phyloP scores from a whole-genome alignment of 176 grass and related monocot species.

The Melocanna baccifera region DNA sequence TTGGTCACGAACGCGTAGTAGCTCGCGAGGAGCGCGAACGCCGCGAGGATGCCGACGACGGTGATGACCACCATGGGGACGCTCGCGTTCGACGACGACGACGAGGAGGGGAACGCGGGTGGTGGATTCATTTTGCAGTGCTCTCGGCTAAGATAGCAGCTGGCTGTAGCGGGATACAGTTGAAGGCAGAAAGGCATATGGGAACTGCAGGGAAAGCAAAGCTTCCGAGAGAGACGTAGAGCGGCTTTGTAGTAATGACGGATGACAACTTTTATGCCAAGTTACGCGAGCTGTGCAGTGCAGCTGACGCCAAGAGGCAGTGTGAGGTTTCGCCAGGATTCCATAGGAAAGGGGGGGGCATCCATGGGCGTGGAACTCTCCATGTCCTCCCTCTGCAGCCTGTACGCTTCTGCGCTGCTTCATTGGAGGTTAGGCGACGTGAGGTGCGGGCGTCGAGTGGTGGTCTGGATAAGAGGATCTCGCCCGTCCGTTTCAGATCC shows the following conservation, averaged over 20 bases:
- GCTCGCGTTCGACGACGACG: slow-evolving; percentile 46
- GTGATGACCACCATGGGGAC: slow-evolving; percentile 73
- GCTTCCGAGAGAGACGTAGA: slow-evolving; percentile 34
- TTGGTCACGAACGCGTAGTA: slow-evolving; percentile 88
- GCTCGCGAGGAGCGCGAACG: slow-evolving; percentile 64
- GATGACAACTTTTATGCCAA: slow-evolving; percentile 6
- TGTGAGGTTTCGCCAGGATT: background rate
- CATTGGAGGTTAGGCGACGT: background rate
- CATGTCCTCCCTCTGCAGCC: background rate
- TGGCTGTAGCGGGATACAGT: slow-evolving; percentile 12
- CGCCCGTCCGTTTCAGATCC: background rate
- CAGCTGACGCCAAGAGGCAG: background rate
- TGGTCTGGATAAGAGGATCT: background rate
- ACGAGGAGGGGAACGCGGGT: slow-evolving; percentile 16
- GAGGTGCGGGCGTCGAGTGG: background rate
- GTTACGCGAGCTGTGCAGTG: background rate
- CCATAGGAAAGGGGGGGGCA: background rate
- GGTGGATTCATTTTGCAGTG: slow-evolving; percentile 40
- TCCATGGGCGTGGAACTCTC: background rate
- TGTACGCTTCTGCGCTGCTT: background rate
- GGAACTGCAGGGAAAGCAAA: background rate
- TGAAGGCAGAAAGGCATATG: slow-evolving; percentile 2
- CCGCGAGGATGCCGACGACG: slow-evolving; percentile 70
- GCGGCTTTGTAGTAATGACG: slow-evolving; percentile 5
- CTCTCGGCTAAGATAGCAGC: background rate